These are phyloP conservation scores for Epichloe festucae DNA, from an alignment of 2,329 filamentous ascomycete species.

Conservation along the genomic window DNA sequence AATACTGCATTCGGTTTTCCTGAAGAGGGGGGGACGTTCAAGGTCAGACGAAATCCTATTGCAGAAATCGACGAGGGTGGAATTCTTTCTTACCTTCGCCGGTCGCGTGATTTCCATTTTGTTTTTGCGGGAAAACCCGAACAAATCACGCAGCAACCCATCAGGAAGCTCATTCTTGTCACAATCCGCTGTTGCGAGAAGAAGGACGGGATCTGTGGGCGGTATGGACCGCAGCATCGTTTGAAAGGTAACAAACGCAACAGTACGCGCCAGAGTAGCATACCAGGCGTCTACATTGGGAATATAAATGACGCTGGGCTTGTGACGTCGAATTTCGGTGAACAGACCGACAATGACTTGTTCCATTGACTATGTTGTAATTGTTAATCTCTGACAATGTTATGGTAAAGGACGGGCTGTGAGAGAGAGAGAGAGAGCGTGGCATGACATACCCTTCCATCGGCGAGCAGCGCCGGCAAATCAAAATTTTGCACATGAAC, in stretches of 20 bases:
- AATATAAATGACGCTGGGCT: conserved; percentile 91
- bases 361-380: conserved; percentile 50
- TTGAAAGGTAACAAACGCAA: conserved; percentile 69
- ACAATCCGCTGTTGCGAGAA: conserved; percentile 74
- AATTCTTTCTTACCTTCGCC: conserved; percentile 33
- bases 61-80: neutral
- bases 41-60: no score
- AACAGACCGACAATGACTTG: conserved; percentile 85
- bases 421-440: neutral
- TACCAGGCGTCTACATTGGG: conserved; percentile 87
- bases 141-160: conserved; percentile 61
- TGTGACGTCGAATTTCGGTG: conserved; percentile 83
- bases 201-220: conserved; percentile 79
- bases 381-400: conserved; percentile 6
- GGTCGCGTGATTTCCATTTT: conserved; percentile 58
- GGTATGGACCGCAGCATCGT: conserved; percentile 70
- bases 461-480: conserved; percentile 72
- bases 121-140: conserved; percentile 75
- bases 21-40: conserved; percentile 11
- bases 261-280: conserved; percentile 42
- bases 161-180: conserved; percentile 47
- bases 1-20: conserved; percentile 64
- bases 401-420: neutral
- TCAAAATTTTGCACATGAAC: conserved; percentile 93
- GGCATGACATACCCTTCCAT: conserved; percentile 51